Conservation (phyloP, 768 basidiomycete species). For the Tulasnella sp. region DNA sequence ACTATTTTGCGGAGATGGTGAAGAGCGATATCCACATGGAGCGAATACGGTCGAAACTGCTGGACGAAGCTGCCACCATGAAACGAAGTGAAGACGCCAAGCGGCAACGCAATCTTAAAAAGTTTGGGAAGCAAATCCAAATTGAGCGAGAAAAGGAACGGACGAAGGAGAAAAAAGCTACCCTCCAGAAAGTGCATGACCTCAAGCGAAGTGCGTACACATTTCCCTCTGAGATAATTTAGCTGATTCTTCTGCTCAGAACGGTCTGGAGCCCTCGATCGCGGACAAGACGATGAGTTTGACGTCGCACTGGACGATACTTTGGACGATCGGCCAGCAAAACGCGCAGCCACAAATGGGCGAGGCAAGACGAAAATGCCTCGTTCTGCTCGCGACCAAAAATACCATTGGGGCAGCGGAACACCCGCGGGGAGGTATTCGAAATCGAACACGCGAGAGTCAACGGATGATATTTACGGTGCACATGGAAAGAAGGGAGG, state of each 20-base stretch:
- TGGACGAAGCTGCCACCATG: conserved; percentile 79
- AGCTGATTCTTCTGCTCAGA: conserved; percentile 36
- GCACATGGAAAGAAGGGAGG: no score
- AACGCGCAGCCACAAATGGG: conserved; percentile 18
- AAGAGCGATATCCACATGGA: conserved; percentile 98
- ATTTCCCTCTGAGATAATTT: background rate
- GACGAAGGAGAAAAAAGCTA: conserved; percentile 78
- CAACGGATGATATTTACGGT: conserved; percentile 66
- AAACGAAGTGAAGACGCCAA: conserved; percentile 87
- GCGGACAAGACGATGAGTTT: conserved; percentile 54
- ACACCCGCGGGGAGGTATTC: conserved; percentile 38
- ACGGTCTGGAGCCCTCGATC: conserved; percentile 70
- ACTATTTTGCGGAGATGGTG: conserved; percentile 99
- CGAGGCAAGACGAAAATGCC: conserved; percentile 30
- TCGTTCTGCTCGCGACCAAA: conserved; percentile 55
- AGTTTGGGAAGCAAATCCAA: conserved; percentile 97
- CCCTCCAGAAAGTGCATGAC: conserved; percentile 72
- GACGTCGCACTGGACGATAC: conserved; percentile 88
- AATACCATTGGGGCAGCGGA: conserved; percentile 65
- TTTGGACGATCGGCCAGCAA: conserved; percentile 35
- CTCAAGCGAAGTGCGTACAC: conserved; percentile 75
- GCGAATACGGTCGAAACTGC: conserved; percentile 74
- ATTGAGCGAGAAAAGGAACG: conserved; percentile 86
- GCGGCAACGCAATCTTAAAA: conserved; percentile 88
- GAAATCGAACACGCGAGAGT: conserved; percentile 72